Percentiles rank a stretch among this genome's conserved stretches.
phyloP scores from a whole-genome alignment of 371 early-diverging fungal genomes.

The Ordospora pajunii region DNA sequence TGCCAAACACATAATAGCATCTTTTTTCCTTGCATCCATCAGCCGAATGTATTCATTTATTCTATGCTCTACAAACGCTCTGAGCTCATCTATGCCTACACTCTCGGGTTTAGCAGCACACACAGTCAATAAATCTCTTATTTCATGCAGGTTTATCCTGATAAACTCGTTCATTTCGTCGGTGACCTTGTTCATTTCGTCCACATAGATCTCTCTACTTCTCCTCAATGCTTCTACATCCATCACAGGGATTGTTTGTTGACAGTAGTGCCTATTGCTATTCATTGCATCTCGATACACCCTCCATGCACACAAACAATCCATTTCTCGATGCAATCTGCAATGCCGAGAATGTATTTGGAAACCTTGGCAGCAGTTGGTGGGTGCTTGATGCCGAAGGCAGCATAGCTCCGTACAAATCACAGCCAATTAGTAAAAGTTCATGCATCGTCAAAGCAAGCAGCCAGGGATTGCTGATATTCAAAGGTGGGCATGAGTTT shows the following conservation, averaged over 20 bases:
- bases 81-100: background rate
- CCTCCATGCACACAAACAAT: constrained; percentile 8
- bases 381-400: too few relatives aligned
- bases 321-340: background rate
- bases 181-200: background rate
- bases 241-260: background rate
- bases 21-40: background rate
- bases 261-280: background rate
- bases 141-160: background rate
- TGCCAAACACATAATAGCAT: background rate
- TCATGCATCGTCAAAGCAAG: background rate
- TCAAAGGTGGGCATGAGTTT: background rate
- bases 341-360: background rate
- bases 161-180: background rate
- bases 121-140: background rate
- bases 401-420: too few relatives aligned
- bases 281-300: background rate
- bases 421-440: too few relatives aligned
- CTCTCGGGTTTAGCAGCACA: background rate
- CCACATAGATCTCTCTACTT: background rate
- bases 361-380: too few relatives aligned
- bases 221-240: background rate
- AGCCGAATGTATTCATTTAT: background rate
- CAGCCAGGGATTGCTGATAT: background rate
- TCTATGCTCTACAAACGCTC: background rate